Base-by-base conservation (phyloP, 495 filamentous ascomycete species). In the Aspergillus diversus region DNA sequence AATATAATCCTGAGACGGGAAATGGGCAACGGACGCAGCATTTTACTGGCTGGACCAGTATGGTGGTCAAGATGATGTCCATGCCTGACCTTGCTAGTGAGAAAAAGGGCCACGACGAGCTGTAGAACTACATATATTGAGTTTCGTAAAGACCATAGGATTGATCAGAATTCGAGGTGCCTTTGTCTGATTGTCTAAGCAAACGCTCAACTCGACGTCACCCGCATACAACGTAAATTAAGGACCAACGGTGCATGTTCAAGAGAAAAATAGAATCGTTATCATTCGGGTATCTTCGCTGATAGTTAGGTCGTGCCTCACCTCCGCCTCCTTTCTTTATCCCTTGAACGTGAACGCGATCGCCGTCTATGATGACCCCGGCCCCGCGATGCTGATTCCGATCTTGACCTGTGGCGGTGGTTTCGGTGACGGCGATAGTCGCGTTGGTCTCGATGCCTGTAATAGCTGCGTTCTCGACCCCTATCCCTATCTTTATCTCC, bases 31-130 rank as follows among this genome's bases (percentile, higher is more conserved):
- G 95, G 54, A 98, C 93, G 27, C 93, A 97, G 78, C 95, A 98
- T 80, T 99, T 99, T 73, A 96, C 94, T 15, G 95, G 95, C 58
- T 99, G 95, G 95, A 99, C 96, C 53, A 96, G 91, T 74, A 79
- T 97, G 74, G 94, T 98, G 65, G 93, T 98, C 43, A 97, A 97
- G 82, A 91, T 99, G 69, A 97, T 98, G 95, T 84, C 84, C 46
- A 93, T 99, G 92, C 89, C 89, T 21, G 84, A 90, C 65, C 68
- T 67, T 35, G 63, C 66, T 46, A 52, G 56, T 43, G 65, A 60
- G 48, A 63, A 70, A 57, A 63, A 65, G 15, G 66, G 63, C 11
- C 78, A 81, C 63, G 80, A 82, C 51, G 80, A 82, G 69, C 64
- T 82, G 61, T 82, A 70, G 56, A 63, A 55, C 17, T 34, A 52